Conservation (phyloP, 176 grass and related monocot species). For the Cymbopogon citratus region DNA sequence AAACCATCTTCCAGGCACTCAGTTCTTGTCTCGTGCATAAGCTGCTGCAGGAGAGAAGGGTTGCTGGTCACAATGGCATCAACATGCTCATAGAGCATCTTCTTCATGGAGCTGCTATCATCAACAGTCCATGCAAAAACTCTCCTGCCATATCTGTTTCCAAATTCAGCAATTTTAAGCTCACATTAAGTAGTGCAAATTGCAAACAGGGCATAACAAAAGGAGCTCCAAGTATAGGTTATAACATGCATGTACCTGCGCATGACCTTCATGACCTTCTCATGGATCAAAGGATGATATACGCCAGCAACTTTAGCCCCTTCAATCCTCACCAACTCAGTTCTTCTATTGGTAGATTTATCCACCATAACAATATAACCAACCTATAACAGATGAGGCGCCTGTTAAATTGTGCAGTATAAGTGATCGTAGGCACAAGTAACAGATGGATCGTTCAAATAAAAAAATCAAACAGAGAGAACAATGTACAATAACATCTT, state of each 20-base stretch:
- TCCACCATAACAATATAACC: constrained; percentile 96
- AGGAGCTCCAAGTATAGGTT: background rate
- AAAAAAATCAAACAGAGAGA: constrained; percentile 1
- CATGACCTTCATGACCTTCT: constrained; percentile 53
- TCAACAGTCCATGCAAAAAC: constrained; percentile 97
- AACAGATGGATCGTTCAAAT: background rate
- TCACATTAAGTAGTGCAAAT: background rate
- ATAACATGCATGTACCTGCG: constrained; percentile 31
- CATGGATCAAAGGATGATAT: constrained; percentile 65
- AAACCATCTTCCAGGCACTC: constrained; percentile 74
- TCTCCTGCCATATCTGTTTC: constrained; percentile 58
- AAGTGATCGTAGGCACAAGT: background rate
- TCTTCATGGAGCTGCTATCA: constrained; percentile 63
- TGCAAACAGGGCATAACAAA: background rate
- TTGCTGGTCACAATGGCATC: constrained; percentile 88
- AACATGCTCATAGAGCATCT: constrained; percentile 64
- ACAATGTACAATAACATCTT: constrained; percentile 53
- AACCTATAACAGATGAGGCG: constrained; percentile 43
- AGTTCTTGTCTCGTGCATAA: constrained; percentile 63
- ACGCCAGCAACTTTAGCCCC: constrained; percentile 76
- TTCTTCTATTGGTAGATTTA: constrained; percentile 49
- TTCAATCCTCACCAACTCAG: constrained; percentile 58
- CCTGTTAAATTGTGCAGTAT: background rate
- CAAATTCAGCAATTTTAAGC: background rate
- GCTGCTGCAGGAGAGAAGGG: constrained; percentile 54